Percentiles rank a stretch among this genome's conserved stretches.
These are phyloP conservation scores for Athelia psychrophila DNA, from an alignment of 1,284 basidiomycete species.

Conservation along the genomic window DNA sequence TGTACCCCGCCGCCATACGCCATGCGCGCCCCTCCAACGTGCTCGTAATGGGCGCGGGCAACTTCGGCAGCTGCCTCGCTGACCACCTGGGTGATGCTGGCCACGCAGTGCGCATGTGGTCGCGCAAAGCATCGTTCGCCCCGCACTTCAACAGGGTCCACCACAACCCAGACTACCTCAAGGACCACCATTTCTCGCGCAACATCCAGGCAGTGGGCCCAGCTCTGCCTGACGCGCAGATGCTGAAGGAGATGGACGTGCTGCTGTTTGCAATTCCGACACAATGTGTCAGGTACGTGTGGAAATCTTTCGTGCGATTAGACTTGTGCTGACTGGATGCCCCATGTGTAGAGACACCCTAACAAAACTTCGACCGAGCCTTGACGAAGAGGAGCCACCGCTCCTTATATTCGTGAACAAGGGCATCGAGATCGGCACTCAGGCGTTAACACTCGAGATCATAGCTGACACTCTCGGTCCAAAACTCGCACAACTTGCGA, in stretches of 20 bases:
- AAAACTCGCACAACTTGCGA: too few species aligned
- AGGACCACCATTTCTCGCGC: constrained; percentile 67
- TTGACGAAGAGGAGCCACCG: constrained; percentile 55
- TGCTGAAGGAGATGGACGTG: constrained; percentile 69
- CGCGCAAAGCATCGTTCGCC: constrained; percentile 57
- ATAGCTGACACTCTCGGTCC: too few species aligned
- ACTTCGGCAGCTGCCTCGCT: constrained; percentile 85
- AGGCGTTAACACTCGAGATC: too few species aligned
- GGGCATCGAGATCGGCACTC: constrained; percentile 76
- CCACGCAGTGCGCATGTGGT: constrained; percentile 78
- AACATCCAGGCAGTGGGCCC: constrained; percentile 75
- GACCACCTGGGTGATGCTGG: constrained; percentile 79
- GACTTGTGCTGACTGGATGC: background rate
- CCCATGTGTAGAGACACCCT: constrained; percentile 48
- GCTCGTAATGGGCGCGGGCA: constrained; percentile 75
- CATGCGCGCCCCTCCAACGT: constrained; percentile 35
- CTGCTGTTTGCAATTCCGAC: constrained; percentile 83
- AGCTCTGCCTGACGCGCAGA: constrained; percentile 58
- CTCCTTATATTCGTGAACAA: constrained; percentile 86
- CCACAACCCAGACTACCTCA: constrained; percentile 65
- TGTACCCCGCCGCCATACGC: background rate
- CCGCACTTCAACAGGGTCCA: constrained; percentile 68
- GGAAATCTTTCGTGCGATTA: too few species aligned
- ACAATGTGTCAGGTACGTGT: constrained; percentile 65
- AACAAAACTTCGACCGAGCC: constrained; percentile 44